phyloP scores from a whole-genome alignment of 2,329 filamentous ascomycete species.

The Claviceps quebecensis region DNA sequence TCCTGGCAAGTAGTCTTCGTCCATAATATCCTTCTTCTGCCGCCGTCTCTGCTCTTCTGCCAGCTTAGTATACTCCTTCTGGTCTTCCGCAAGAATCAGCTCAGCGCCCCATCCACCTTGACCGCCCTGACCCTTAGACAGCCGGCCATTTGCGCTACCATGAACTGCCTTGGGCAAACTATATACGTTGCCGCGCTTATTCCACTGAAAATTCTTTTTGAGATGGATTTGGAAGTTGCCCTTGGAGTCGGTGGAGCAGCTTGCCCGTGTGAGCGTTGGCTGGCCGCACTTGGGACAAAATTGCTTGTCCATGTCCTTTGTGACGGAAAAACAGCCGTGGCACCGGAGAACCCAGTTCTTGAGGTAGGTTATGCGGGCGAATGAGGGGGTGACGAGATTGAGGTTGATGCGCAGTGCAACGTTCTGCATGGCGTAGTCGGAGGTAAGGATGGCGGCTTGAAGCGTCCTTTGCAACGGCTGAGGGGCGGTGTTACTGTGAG shows the following conservation, averaged over 20 bases:
- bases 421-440: conserved; percentile 97
- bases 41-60: conserved; percentile 48
- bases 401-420: conserved; percentile 90
- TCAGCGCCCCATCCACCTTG: conserved; percentile 77
- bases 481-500: conserved; percentile 28
- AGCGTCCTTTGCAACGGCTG: conserved; percentile 48
- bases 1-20: conserved; percentile 78
- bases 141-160: conserved; percentile 67
- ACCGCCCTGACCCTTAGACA: conserved; percentile 54
- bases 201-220: conserved; percentile 93
- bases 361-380: conserved; percentile 70
- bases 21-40: conserved; percentile 76
- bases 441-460: conserved; percentile 82
- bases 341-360: conserved; percentile 86
- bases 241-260: conserved; percentile 67
- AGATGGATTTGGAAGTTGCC: conserved; percentile 78
- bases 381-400: conserved; percentile 64
- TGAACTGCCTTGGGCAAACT: conserved; percentile 83
- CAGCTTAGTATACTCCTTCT: conserved; percentile 74
- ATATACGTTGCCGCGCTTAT: conserved; percentile 81
- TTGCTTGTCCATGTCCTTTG: conserved; percentile 72
- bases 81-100: conserved; percentile 81
- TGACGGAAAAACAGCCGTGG: conserved; percentile 81
- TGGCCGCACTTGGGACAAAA: conserved; percentile 91
- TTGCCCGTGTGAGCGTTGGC: conserved; percentile 68